These are phyloP conservation scores for Pisolithus orientalis DNA, from an alignment of 768 basidiomycete species.

Conservation along the genomic window DNA sequence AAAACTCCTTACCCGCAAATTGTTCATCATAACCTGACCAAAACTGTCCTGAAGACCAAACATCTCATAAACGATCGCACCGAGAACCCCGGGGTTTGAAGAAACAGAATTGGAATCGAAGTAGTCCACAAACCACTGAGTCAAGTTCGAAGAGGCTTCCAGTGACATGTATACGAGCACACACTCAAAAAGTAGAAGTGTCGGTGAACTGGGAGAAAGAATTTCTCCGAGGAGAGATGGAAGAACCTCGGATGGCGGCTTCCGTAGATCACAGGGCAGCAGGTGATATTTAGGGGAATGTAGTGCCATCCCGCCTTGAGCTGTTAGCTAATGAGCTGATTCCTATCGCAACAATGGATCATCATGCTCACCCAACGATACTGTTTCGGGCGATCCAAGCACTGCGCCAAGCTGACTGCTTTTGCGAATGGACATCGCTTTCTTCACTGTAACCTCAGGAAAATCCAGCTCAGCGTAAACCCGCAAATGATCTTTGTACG, in stretches of 20 bases:
- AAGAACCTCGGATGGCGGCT: conserved; percentile 45
- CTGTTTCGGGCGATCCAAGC: conserved; percentile 15
- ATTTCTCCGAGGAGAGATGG: conserved; percentile 28
- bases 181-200: conserved; percentile 88
- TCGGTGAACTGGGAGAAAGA: conserved; percentile 63
- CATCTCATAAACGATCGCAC: conserved; percentile 55
- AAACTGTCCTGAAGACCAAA: conserved; percentile 83
- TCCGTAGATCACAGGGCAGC: conserved; percentile 71
- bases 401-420: conserved; percentile 37
- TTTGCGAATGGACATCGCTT: conserved; percentile 74
- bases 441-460: conserved; percentile 74
- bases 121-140: conserved; percentile 68
- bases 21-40: conserved; percentile 88
- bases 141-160: conserved; percentile 45
- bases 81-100: conserved; percentile 14
- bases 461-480: conserved; percentile 91
- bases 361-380: conserved; percentile 10
- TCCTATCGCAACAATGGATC: conserved; percentile 25
- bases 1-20: conserved; percentile 56
- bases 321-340: conserved; percentile 40
- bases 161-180: conserved; percentile 85
- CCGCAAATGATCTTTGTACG: conserved; percentile 40
- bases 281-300: conserved; percentile 59
- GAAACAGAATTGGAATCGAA: conserved; percentile 28
- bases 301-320: conserved; percentile 55